Conservation (phyloP, 495 filamentous ascomycete genomes). For the Cercophora scortea region DNA sequence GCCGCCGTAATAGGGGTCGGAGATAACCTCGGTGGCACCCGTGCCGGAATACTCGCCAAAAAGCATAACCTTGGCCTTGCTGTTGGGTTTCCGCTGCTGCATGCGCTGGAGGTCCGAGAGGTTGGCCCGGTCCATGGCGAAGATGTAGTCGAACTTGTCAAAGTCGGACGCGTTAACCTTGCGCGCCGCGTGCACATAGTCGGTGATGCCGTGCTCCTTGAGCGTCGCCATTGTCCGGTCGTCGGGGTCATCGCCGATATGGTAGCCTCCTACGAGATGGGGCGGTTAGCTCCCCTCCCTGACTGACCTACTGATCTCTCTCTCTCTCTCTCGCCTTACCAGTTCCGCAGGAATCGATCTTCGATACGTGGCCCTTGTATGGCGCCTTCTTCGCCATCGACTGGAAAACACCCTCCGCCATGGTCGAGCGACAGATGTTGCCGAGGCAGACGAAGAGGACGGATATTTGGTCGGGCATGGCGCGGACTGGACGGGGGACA, state of each 20-base stretch:
- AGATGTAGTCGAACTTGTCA: slow-evolving; percentile 77
- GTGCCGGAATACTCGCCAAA: slow-evolving; percentile 78
- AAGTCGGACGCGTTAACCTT: slow-evolving; percentile 57
- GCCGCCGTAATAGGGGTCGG: slow-evolving; percentile 89
- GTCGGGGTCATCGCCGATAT: slow-evolving; percentile 65
- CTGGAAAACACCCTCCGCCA: slow-evolving; percentile 92
- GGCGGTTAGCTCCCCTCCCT: too few species aligned
- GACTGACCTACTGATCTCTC: background rate
- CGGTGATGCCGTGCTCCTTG: slow-evolving; percentile 59
- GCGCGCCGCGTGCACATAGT: slow-evolving; percentile 71
- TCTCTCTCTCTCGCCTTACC: slow-evolving; percentile 7
- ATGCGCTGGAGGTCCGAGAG: slow-evolving; percentile 59
- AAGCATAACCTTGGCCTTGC: slow-evolving; percentile 58
- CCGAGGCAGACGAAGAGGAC: slow-evolving; percentile 95
- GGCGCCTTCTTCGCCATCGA: slow-evolving; percentile 51
- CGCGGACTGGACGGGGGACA: background rate
- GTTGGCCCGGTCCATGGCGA: slow-evolving; percentile 92
- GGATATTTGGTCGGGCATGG: slow-evolving; percentile 43
- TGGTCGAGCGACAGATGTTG: slow-evolving; percentile 91
- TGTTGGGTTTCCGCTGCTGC: slow-evolving; percentile 43
- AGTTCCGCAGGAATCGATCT: slow-evolving; percentile 86
- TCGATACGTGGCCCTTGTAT: slow-evolving; percentile 50
- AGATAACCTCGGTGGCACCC: slow-evolving; percentile 60
- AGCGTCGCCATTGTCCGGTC: slow-evolving; percentile 79
- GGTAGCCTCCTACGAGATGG: slow-evolving; percentile 54